phyloP scores from a whole-genome alignment of 257 asterid species.

The Solanum pinnatisectum region DNA sequence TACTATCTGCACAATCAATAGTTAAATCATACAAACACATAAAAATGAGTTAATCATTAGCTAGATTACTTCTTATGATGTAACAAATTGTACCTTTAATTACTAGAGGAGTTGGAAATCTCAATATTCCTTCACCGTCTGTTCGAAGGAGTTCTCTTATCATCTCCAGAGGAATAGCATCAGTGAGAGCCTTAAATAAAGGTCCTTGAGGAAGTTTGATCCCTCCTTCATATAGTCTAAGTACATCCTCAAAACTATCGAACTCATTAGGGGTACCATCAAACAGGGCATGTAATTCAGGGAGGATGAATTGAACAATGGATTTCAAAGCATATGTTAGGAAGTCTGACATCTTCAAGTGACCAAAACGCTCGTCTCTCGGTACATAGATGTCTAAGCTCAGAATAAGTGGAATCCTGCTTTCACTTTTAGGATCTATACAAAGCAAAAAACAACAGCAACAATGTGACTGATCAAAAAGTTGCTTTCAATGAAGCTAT shows the following conservation, averaged over 20 bases:
- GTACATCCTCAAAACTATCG: slow-evolving; percentile 15
- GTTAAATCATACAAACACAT: neutral
- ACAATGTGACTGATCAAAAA: neutral
- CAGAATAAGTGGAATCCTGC: slow-evolving; percentile 8
- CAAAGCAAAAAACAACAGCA: neutral
- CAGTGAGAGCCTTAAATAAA: neutral
- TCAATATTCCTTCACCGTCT: slow-evolving; percentile 8
- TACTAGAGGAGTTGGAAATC: slow-evolving; percentile 12
- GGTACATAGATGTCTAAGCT: slow-evolving; percentile 23
- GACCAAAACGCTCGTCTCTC: slow-evolving; percentile 26
- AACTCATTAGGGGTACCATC: slow-evolving; percentile 12
- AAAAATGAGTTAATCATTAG: neutral
- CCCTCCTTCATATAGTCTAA: slow-evolving; percentile 13
- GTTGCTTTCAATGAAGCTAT: neutral
- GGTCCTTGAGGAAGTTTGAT: slow-evolving; percentile 8
- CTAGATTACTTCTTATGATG: neutral
- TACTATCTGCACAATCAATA: neutral
- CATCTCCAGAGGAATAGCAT: neutral
- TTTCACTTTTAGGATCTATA: slow-evolving; percentile 16
- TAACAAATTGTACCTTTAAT: slow-evolving; percentile 1
- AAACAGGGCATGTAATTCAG: slow-evolving; percentile 5
- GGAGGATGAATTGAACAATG: slow-evolving; percentile 7
- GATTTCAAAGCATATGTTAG: slow-evolving; percentile 12
- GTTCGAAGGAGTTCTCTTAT: slow-evolving; percentile 7
- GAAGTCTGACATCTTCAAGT: slow-evolving; percentile 17